phyloP scores from a whole-genome alignment of 2,329 filamentous ascomycete species.

The Coniella vitis region DNA sequence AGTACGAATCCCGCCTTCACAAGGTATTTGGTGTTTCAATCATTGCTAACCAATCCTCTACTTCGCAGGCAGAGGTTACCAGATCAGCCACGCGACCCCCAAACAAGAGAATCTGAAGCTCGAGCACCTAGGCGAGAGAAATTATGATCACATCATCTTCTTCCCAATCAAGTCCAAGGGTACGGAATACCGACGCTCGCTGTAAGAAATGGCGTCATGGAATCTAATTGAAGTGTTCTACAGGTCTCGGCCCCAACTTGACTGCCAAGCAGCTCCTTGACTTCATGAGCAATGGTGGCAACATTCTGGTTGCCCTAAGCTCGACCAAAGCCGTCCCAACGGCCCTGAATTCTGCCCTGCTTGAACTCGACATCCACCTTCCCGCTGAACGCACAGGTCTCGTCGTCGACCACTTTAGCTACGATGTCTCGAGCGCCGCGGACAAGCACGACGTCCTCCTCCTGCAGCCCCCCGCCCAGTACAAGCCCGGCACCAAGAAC shows the following conservation, averaged over 20 bases:
- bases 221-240: not conserved
- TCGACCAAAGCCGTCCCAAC: constrained; percentile 62
- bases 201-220: not conserved
- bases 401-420: constrained; percentile 94
- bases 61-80: constrained; percentile 68
- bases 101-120: constrained; percentile 72
- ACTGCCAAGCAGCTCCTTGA: constrained; percentile 81
- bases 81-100: constrained; percentile 73
- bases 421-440: constrained; percentile 67
- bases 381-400: constrained; percentile 77
- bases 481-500: constrained; percentile 64
- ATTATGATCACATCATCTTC: constrained; percentile 85
- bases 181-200: constrained; percentile 27
- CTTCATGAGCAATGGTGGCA: constrained; percentile 87
- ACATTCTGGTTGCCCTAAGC: constrained; percentile 81
- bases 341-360: constrained; percentile 69
- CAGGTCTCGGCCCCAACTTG: constrained; percentile 80
- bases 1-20: constrained; percentile 40
- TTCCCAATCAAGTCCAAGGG: constrained; percentile 88
- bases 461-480: constrained; percentile 58
- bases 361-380: constrained; percentile 85
- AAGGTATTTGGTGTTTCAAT: not conserved
- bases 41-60: constrained; percentile 19
- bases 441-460: constrained; percentile 88
- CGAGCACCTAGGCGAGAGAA: constrained; percentile 79